These are phyloP conservation scores for Colletotrichum sp. DNA, from an alignment of 2,329 filamentous ascomycete genomes.

Conservation along the genomic window DNA sequence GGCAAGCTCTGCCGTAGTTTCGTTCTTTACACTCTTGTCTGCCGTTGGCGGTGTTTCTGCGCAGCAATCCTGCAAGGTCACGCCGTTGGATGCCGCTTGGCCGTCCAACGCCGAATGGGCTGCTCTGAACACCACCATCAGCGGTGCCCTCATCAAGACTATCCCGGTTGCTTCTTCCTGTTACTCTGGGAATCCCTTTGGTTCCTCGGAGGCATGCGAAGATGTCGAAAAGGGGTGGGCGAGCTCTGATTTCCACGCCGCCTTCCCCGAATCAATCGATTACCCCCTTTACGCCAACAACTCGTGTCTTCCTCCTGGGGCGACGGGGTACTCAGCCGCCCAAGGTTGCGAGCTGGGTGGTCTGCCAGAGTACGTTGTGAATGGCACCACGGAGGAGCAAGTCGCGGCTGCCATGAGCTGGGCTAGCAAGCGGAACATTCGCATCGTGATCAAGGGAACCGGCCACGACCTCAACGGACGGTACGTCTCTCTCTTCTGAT, in stretches of 20 bases:
- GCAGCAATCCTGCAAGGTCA: slow-evolving; percentile 4
- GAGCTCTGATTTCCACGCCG: neutral
- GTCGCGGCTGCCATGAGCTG: slow-evolving; percentile 23
- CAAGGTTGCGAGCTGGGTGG: slow-evolving; percentile 33
- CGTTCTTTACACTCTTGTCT: neutral
- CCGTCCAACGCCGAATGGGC: slow-evolving; percentile 35
- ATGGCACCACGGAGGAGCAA: slow-evolving; percentile 36
- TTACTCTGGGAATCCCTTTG: slow-evolving; percentile 35
- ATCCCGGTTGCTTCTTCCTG: slow-evolving; percentile 50
- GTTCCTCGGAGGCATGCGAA: neutral
- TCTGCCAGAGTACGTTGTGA: slow-evolving; percentile 38
- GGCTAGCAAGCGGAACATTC: slow-evolving; percentile 42
- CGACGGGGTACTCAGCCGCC: neutral
- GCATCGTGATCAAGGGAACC: slow-evolving; percentile 56
- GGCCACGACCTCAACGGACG: slow-evolving; percentile 62
- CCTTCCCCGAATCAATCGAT: neutral
- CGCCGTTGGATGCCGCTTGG: slow-evolving; percentile 2
- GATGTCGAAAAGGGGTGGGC: neutral
- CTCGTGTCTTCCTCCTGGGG: neutral
- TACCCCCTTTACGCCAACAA: slow-evolving; percentile 4
- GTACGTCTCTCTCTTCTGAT: slow-evolving; percentile 38
- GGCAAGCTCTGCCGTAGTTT: neutral
- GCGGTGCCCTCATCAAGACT: slow-evolving; percentile 47
- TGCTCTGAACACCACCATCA: slow-evolving; percentile 47
- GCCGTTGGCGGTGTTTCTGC: neutral